Evolutionary conservation across 495 filamentous ascomycete species (phyloP).

Genomic region (Sporormia fimetaria): DNA sequence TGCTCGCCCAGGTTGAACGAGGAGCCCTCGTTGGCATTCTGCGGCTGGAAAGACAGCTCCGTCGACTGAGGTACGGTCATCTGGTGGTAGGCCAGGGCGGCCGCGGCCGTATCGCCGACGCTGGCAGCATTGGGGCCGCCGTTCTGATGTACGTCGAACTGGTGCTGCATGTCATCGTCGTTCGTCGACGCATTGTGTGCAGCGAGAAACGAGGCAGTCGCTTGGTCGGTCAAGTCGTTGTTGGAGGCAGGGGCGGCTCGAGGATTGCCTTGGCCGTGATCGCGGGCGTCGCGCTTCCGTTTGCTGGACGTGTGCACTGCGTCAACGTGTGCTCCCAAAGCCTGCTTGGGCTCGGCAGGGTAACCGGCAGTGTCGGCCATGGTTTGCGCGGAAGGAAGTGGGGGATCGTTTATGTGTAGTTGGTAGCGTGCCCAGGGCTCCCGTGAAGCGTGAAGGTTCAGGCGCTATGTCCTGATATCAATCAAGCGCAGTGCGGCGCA

Average conservation of each 20-base stretch:
- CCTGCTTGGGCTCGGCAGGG: conserved; percentile 19
- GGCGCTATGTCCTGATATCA: too few relatives aligned
- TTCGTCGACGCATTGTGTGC: conserved; percentile 25
- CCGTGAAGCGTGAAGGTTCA: too few relatives aligned
- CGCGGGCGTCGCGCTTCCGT: conserved; percentile 32
- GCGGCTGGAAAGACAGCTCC: conserved; percentile 50
- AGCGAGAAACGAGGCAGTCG: conserved; percentile 21
- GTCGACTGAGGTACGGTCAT: conserved; percentile 62
- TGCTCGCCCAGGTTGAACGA: conserved; percentile 32
- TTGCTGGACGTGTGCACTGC: conserved; percentile 24
- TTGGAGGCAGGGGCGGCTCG: conserved; percentile 24
- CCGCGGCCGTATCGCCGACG: conserved; percentile 51
- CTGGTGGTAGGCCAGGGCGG: conserved; percentile 56
- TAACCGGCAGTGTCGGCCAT: conserved; percentile 27
- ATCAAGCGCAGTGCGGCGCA: too few relatives aligned
- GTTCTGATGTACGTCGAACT: conserved; percentile 25
- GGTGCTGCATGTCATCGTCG: conserved; percentile 27
- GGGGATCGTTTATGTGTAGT: too few relatives aligned
- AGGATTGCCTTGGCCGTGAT: conserved; percentile 18
- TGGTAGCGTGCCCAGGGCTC: too few relatives aligned
- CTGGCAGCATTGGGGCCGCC: conserved; percentile 19
- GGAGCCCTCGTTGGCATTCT: conserved; percentile 25
- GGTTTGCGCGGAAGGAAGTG: too few relatives aligned
- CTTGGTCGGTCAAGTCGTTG: conserved; percentile 22
- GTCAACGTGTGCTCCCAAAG: conserved; percentile 12